Evolutionary conservation across 1,284 basidiomycete genomes (phyloP), one percentile per base, ranked within the genome.

Genomic region (Marasmius oreades): DNA sequence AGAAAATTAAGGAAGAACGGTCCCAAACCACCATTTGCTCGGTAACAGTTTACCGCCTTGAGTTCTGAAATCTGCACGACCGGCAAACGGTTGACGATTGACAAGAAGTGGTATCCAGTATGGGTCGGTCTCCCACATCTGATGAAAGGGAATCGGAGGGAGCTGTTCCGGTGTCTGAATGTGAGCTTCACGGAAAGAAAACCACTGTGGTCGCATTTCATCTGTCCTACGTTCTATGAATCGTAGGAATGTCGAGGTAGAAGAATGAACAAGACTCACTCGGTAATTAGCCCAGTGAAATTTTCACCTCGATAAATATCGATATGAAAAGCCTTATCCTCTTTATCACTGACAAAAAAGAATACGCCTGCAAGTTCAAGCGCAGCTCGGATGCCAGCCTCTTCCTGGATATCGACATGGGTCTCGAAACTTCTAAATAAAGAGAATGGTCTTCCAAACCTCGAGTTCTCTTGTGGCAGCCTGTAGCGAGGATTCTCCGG

Each of bases 201-300:
- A 87, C 86, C 85, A 88, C 64, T 82, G 70, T 1, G 85, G 85
- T 18, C 79, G 76, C 86, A 88, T 88, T 66, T 88, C 86, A 18
- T 88, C 85, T 0, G 81, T 78, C 63, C 86, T 88, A 43, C 11
- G 26, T 28, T 16, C 23, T 22, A 1, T 22, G 36, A 23, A 42
- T 56, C 51, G 18, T 23, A 42, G 43, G 23, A 39, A 26, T 23
- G 53, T 28, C 10, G 42, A 62, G 20, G 10, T 10, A 5, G 12
- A 52, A 33, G 18, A 28, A 44, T n/a, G 24, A 28, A 23, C 20
- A 23, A 44, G 28, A 63, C 80, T 60, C 68, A 89, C 88, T 91
- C 89, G 12, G 72, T 77, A 14, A 85, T 72, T 1, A 64, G 67
- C 0, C 87, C 86, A 6, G 67, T 69, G 56, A 81, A 85, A 33